phyloP scores from a whole-genome alignment of 2,329 filamentous ascomycete species.

The Graphiopsis chlorocephala region DNA sequence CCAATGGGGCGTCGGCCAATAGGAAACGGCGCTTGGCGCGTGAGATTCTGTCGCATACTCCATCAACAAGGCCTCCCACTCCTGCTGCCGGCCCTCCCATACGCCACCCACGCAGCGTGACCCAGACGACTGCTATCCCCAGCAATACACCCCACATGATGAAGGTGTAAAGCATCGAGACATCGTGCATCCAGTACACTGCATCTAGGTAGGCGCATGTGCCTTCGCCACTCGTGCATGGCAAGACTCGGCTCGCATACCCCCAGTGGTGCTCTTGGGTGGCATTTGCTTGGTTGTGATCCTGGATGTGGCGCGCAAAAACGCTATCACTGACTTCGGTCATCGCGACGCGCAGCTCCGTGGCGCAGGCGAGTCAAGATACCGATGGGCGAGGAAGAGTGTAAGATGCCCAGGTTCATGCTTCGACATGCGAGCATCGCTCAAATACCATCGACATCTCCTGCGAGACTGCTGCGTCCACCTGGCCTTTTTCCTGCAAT shows the following conservation, averaged over 20 bases:
- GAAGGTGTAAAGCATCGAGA: constrained; percentile 55
- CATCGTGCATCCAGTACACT: constrained; percentile 54
- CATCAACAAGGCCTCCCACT: constrained; percentile 21
- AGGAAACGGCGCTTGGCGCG: constrained; percentile 49
- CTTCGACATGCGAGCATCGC: not conserved
- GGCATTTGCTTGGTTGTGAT: constrained; percentile 29
- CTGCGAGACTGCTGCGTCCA: too few species aligned
- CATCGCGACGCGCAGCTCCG: not conserved
- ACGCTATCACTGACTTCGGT: not conserved
- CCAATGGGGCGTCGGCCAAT: constrained; percentile 57
- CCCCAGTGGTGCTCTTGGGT: constrained; percentile 50
- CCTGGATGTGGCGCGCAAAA: constrained; percentile 29
- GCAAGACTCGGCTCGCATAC: constrained; percentile 52
- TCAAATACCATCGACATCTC: not conserved
- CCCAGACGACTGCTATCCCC: constrained; percentile 47
- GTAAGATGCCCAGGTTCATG: not conserved
- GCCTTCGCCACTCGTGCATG: constrained; percentile 57
- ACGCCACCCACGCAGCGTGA: constrained; percentile 33
- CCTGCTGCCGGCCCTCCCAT: constrained; percentile 20
- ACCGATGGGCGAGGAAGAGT: not conserved
- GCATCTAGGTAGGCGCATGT: constrained; percentile 58
- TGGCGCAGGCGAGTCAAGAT: not conserved
- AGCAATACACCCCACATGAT: constrained; percentile 57
- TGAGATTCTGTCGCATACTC: constrained; percentile 10
- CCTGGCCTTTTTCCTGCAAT: not conserved